Evolutionary conservation across 1,284 basidiomycete genomes (phyloP).

Genomic region (Pyrrhoderma noxium): DNA sequence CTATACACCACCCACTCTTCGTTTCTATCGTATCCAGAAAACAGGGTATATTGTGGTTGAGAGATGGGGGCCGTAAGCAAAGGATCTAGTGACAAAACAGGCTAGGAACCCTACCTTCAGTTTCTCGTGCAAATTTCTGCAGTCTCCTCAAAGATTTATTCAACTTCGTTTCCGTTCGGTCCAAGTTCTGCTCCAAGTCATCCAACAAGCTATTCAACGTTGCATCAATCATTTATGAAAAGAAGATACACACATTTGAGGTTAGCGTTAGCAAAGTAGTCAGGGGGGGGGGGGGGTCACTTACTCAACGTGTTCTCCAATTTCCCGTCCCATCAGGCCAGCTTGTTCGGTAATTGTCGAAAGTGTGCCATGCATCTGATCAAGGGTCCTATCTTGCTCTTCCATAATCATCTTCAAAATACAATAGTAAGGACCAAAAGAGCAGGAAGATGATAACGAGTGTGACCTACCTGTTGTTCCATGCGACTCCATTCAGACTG

Average conservation of each 20-base stretch:
- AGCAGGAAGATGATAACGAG: background rate
- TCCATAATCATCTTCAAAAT: slow-evolving; percentile 65
- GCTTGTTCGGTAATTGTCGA: slow-evolving; percentile 80
- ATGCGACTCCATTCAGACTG: slow-evolving; percentile 73
- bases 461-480: slow-evolving; percentile 63
- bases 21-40: slow-evolving; percentile 39
- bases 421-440: background rate
- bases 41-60: background rate
- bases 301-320: slow-evolving; percentile 82
- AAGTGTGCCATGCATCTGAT: slow-evolving; percentile 78
- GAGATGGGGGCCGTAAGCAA: slow-evolving; percentile 16
- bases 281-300: too few species aligned
- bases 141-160: slow-evolving; percentile 63
- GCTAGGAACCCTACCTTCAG: too few species aligned
- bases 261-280: background rate
- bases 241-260: too few species aligned
- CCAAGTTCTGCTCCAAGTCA: slow-evolving; percentile 72
- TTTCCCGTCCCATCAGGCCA: slow-evolving; percentile 84
- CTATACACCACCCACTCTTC: slow-evolving; percentile 67
- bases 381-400: slow-evolving; percentile 81
- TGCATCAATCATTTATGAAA: background rate
- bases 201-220: slow-evolving; percentile 60
- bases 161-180: slow-evolving; percentile 66
- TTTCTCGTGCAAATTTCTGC: slow-evolving; percentile 74
- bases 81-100: too few species aligned